Conservation (phyloP, 805 yeast species). For the Candida sithepensis region DNA sequence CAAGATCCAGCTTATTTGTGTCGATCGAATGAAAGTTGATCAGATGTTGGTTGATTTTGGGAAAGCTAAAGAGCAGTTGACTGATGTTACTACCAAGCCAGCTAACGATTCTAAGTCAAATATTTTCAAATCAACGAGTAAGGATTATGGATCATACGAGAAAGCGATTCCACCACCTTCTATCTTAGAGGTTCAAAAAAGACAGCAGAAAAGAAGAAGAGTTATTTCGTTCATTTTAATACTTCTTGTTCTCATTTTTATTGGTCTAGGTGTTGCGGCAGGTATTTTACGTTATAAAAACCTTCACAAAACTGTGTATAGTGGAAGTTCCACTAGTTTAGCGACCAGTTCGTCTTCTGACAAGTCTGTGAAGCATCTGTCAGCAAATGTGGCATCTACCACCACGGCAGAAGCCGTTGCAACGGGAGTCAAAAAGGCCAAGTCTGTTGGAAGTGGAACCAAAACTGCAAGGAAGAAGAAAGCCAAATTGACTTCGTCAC, state of each 20-base stretch:
- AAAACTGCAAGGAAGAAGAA: background rate
- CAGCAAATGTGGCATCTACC: background rate
- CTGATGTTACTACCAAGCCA: conserved; percentile 1
- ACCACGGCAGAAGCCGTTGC: no score
- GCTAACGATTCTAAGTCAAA: background rate
- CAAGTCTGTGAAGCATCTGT: no score
- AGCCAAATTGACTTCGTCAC: background rate
- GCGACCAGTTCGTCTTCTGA: background rate
- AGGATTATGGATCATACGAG: background rate
- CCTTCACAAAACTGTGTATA: background rate
- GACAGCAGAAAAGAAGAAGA: background rate
- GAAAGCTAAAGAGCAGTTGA: background rate
- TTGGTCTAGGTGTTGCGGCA: background rate
- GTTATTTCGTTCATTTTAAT: background rate
- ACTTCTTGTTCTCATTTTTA: background rate
- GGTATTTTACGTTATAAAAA: background rate
- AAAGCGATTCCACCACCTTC: background rate
- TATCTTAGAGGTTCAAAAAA: conserved; percentile 1
- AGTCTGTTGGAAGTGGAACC: no score
- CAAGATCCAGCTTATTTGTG: conserved; percentile 1
- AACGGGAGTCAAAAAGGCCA: no score
- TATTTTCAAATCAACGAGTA: background rate
- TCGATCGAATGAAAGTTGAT: conserved; percentile 1
- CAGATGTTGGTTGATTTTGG: background rate
- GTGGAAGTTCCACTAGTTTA: background rate